Evolutionary conservation across 352 stramenopile genomes (phyloP).

Genomic region (Phytophthora vignae): DNA sequence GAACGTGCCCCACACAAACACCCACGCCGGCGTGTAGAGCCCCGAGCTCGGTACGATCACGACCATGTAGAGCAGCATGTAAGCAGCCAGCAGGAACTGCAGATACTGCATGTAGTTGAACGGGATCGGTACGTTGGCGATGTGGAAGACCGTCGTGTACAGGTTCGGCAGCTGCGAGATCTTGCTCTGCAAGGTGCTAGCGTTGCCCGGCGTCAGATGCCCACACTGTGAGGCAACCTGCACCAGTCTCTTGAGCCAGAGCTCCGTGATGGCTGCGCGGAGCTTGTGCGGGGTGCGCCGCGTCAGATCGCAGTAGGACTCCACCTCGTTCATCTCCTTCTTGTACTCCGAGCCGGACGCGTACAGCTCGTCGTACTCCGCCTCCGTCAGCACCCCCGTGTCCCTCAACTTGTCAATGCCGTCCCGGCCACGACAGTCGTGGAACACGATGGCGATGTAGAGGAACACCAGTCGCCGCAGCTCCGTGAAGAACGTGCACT

Average conservation of each 20-base stretch:
- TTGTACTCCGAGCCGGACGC: conserved; percentile 66
- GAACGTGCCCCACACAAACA: conserved; percentile 82
- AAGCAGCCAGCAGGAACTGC: conserved; percentile 65
- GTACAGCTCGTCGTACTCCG: conserved; percentile 74
- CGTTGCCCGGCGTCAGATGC: conserved; percentile 61
- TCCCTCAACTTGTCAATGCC: conserved; percentile 69
- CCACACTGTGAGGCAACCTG: conserved; percentile 61
- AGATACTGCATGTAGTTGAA: conserved; percentile 90
- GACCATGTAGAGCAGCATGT: conserved; percentile 83
- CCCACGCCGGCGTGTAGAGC: conserved; percentile 76
- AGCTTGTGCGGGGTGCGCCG: conserved; percentile 71
- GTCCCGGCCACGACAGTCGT: conserved; percentile 73
- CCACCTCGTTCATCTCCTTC: conserved; percentile 30
- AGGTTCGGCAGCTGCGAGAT: conserved; percentile 69
- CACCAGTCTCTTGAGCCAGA: conserved; percentile 80
- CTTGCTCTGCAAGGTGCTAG: conserved; percentile 70
- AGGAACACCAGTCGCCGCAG: conserved; percentile 76
- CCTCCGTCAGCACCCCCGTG: conserved; percentile 56
- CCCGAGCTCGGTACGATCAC: conserved; percentile 76
- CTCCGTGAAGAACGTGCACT: conserved; percentile 80
- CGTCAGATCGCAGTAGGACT: conserved; percentile 56
- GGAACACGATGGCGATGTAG: conserved; percentile 84
- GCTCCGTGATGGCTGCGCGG: conserved; percentile 71
- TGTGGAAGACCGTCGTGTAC: conserved; percentile 85
- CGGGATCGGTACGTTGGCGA: conserved; percentile 82